Percentiles rank a stretch among this genome's conserved stretches.
Evolutionary conservation across 768 basidiomycete species (phyloP).

Genomic region (Phallus indusiatus): DNA sequence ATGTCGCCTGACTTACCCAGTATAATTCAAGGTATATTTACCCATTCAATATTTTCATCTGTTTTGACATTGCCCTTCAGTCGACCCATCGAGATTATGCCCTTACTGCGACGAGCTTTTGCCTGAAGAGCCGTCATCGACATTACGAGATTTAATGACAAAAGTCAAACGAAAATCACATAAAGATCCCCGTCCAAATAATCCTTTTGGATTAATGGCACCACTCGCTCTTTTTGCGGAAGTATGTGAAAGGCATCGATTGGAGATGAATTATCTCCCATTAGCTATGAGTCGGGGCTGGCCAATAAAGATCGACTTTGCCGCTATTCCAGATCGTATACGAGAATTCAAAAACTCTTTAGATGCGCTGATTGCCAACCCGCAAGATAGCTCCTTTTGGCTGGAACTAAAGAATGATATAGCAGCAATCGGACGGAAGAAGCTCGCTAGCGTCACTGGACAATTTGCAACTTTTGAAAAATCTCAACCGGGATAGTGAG

Average conservation of each 20-base stretch:
- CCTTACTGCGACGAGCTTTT: conserved; percentile 73
- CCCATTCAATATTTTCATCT: not conserved
- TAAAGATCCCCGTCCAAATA: conserved; percentile 55
- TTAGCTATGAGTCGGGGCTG: conserved; percentile 63
- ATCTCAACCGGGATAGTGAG: conserved; percentile 86
- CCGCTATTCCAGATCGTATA: conserved; percentile 43
- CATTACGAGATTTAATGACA: conserved; percentile 44
- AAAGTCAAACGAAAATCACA: conserved; percentile 43
- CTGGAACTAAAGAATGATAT: conserved; percentile 52
- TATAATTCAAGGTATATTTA: not conserved
- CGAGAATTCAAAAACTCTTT: conserved; percentile 38
- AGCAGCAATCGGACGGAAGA: conserved; percentile 53
- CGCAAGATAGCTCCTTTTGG: conserved; percentile 56
- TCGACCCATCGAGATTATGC: conserved; percentile 63
- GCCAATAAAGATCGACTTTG: conserved; percentile 68
- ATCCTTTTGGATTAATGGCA: conserved; percentile 54
- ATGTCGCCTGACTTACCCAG: not conserved
- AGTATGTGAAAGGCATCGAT: conserved; percentile 70
- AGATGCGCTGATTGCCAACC: conserved; percentile 42
- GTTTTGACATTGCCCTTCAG: conserved; percentile 7
- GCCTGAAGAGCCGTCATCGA: conserved; percentile 51
- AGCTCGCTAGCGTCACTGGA: conserved; percentile 55
- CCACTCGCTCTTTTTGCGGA: conserved; percentile 45
- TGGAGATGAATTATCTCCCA: conserved; percentile 65
- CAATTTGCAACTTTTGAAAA: conserved; percentile 76